Evolutionary conservation across 192 early-diverging fungal genomes (phyloP), one percentile per base, ranked within the genome.

Genomic region (Entomortierella lignicola): DNA sequence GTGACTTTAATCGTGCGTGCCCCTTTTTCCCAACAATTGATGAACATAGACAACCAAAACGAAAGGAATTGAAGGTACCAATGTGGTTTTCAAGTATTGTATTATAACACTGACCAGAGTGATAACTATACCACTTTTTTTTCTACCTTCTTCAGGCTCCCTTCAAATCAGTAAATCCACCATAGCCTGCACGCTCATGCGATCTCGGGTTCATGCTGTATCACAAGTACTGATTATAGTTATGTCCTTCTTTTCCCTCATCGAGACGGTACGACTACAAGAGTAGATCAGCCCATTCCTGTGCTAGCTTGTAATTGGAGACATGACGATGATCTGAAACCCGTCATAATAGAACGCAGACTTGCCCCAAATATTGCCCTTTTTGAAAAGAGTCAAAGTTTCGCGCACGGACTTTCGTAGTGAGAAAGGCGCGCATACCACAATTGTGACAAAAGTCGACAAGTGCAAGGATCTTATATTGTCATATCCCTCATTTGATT

Each of bases 321-420:
- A 68, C 66, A 68, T 68, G 12, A 55, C 66, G 23, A 55, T 59
- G 30, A 68, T 57, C 56, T 68, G 66, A 43, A 50, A 68, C 41
- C 66, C 66, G 37, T 68, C 66, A 51, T 68, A 68, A 43, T 68
- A 68, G 47, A 68, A 68, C 30, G 43, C 20, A 25, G 66, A 50
- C 42, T 68, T 68, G 25, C 54, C 53, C 27, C 27, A 21, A 32
- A 54, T 44, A 17, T 44, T 55, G 37, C 57, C 58, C 23, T 44
- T 39, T 25, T 68, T 55, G 44, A 68, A 48, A 12, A 59, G 56
- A 41, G 26, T 43, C 30, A 68, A 13, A 10, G 42, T 55, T 55
- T 68, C 66, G 29, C 66, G 66, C 55, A 59, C 56, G 39, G 34
- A 59, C 56, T 68, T 53, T n/a, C n/a, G n/a, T n/a, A n/a, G n/a